These are phyloP conservation scores for Suhomyces bolitotheri DNA, from an alignment of 1,139 yeast genomes.

Conservation along the genomic window DNA sequence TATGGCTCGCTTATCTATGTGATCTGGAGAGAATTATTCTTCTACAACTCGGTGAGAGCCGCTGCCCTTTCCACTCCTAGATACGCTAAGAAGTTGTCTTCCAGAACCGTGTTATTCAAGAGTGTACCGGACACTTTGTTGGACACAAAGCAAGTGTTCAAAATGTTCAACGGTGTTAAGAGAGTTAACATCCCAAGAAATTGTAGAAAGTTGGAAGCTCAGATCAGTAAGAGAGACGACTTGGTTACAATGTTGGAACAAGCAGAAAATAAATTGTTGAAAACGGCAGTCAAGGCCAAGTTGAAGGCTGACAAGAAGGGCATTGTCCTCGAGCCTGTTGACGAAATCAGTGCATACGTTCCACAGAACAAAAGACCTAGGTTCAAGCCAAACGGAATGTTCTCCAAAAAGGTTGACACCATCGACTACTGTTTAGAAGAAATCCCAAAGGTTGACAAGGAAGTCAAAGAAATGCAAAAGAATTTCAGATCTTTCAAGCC, in stretches of 20 bases:
- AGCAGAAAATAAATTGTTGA: slow-evolving; percentile 63
- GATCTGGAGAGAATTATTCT: slow-evolving; percentile 79
- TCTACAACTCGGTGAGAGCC: slow-evolving; percentile 75
- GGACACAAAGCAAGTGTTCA: slow-evolving; percentile 60
- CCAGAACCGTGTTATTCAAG: slow-evolving; percentile 79
- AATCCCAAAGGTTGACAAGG: slow-evolving; percentile 54
- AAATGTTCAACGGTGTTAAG: slow-evolving; percentile 68
- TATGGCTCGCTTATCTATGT: slow-evolving; percentile 70
- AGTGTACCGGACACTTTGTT: slow-evolving; percentile 71
- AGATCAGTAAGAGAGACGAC: slow-evolving; percentile 61
- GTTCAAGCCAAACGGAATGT: slow-evolving; percentile 55
- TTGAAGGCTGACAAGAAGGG: slow-evolving; percentile 67
- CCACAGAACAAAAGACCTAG: slow-evolving; percentile 78
- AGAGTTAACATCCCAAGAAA: slow-evolving; percentile 76
- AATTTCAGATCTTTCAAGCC: slow-evolving; percentile 45
- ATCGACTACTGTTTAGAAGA: slow-evolving; percentile 57
- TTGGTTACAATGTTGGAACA: slow-evolving; percentile 66
- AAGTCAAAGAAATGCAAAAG: slow-evolving; percentile 54
- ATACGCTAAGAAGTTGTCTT: slow-evolving; percentile 69
- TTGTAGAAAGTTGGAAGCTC: slow-evolving; percentile 55
- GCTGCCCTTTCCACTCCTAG: slow-evolving; percentile 80
- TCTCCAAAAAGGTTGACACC: slow-evolving; percentile 60
- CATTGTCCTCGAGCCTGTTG: slow-evolving; percentile 44
- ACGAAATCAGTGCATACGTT: slow-evolving; percentile 63
- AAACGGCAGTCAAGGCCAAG: slow-evolving; percentile 60